Conservation (phyloP, 2,329 filamentous ascomycete species). For the Chlorencoelia australis region DNA sequence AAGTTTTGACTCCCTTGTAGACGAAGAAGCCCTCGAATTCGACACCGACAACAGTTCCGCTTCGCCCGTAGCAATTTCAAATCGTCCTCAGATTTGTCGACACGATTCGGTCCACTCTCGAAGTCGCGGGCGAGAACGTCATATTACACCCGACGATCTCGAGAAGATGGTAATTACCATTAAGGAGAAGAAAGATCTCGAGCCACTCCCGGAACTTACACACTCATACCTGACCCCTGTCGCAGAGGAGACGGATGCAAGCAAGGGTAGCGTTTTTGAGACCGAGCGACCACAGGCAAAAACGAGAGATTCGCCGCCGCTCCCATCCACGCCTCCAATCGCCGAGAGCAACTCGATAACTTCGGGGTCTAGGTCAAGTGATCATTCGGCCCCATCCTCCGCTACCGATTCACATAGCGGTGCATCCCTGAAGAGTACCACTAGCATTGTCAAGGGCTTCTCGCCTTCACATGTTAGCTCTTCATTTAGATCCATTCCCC, state of each 20-base stretch:
- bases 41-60: constrained; percentile 33
- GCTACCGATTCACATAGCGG: constrained; percentile 30
- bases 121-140: constrained; percentile 67
- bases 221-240: constrained; percentile 32
- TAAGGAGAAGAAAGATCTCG: constrained; percentile 67
- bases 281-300: background rate
- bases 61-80: constrained; percentile 44
- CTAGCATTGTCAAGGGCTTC: constrained; percentile 76
- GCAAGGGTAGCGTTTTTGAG: too few relatives aligned
- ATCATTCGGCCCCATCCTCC: constrained; percentile 25
- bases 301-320: constrained; percentile 43
- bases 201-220: constrained; percentile 37
- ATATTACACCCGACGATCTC: constrained; percentile 85
- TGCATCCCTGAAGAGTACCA: constrained; percentile 29
- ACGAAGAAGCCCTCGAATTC: constrained; percentile 56
- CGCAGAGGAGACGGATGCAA: constrained; percentile 13
- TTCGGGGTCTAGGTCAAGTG: constrained; percentile 21
- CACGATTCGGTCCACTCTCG: constrained; percentile 64
- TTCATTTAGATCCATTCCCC: constrained; percentile 45
- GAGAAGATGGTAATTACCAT: constrained; percentile 93
- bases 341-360: constrained; percentile 17
- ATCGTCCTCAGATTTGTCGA: constrained; percentile 56
- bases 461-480: constrained; percentile 65
- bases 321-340: constrained; percentile 29
- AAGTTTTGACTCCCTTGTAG: constrained; percentile 64